Conservation (phyloP, 495 filamentous ascomycete genomes). For the Podospora conica region DNA sequence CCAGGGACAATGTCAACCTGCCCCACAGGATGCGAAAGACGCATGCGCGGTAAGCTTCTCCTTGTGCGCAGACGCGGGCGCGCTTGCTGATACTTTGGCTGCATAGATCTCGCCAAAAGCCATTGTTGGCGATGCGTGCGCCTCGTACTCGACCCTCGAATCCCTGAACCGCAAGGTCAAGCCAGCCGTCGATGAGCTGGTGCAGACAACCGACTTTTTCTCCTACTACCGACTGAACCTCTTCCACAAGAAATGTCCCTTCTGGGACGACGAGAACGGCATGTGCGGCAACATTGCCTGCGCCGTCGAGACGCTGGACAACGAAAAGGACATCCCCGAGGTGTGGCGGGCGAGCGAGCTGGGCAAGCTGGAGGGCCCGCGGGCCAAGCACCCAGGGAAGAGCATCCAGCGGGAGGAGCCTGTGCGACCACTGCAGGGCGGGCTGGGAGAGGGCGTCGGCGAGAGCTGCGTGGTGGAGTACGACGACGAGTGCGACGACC, state of each 20-base stretch:
- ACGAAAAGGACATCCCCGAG: conserved; percentile 84
- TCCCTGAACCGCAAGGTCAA: conserved; percentile 69
- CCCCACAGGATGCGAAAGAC: conserved; percentile 25
- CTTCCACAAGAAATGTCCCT: conserved; percentile 92
- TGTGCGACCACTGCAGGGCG: conserved; percentile 68
- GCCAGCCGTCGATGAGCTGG: conserved; percentile 75
- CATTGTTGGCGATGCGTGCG: conserved; percentile 80
- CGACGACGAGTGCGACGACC: conserved; percentile 95
- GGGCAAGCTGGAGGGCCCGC: conserved; percentile 87
- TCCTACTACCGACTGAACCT: conserved; percentile 94
- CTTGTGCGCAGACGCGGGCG: background rate
- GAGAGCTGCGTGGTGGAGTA: conserved; percentile 97
- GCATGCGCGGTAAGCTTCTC: conserved; percentile 41
- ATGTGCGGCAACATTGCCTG: conserved; percentile 98
- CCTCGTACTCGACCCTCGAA: conserved; percentile 86
- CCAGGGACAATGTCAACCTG: conserved; percentile 35
- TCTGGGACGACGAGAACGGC: conserved; percentile 88
- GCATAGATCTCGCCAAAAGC: conserved; percentile 49
- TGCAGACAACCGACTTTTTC: conserved; percentile 90
- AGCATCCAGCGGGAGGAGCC: conserved; percentile 62
- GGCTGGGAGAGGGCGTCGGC: conserved; percentile 76
- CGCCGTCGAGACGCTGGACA: conserved; percentile 92
- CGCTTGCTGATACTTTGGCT: background rate
- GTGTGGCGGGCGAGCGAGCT: conserved; percentile 91
- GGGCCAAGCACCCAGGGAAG: conserved; percentile 77